Evolutionary conservation across 2,329 filamentous ascomycete species (phyloP).

Genomic region (Colletotrichum scovillei): DNA sequence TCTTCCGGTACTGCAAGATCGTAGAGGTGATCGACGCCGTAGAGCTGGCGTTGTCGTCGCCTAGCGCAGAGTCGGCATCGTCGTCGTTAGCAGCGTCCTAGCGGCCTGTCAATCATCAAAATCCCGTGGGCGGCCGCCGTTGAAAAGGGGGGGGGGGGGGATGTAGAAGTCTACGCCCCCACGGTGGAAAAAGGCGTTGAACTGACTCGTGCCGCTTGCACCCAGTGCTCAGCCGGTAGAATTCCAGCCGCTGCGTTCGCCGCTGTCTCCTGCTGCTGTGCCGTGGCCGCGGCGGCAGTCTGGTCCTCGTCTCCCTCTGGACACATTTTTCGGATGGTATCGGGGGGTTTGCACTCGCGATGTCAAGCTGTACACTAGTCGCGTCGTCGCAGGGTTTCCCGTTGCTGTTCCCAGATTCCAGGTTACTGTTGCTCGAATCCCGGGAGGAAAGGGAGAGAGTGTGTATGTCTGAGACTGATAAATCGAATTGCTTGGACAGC

Average conservation of each 20-base stretch:
- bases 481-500: background rate
- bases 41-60: constrained; percentile 36
- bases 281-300: background rate
- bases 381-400: background rate
- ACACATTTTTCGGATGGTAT: constrained; percentile 3
- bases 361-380: background rate
- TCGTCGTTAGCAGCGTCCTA: constrained; percentile 21
- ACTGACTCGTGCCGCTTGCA: constrained; percentile 33
- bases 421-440: background rate
- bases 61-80: constrained; percentile 34
- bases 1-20: constrained; percentile 44
- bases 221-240: constrained; percentile 31
- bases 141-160: background rate
- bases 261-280: background rate
- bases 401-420: background rate
- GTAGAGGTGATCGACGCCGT: constrained; percentile 45
- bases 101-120: constrained; percentile 6
- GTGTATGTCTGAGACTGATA: background rate
- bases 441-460: background rate
- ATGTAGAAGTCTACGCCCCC: background rate
- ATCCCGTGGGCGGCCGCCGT: background rate
- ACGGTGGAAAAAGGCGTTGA: background rate
- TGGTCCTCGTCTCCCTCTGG: constrained; percentile 14
- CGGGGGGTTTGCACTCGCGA: too few relatives aligned
- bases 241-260: constrained; percentile 1